Conservation (phyloP, 345 rosid genomes). For the Citrus sp. region DNA sequence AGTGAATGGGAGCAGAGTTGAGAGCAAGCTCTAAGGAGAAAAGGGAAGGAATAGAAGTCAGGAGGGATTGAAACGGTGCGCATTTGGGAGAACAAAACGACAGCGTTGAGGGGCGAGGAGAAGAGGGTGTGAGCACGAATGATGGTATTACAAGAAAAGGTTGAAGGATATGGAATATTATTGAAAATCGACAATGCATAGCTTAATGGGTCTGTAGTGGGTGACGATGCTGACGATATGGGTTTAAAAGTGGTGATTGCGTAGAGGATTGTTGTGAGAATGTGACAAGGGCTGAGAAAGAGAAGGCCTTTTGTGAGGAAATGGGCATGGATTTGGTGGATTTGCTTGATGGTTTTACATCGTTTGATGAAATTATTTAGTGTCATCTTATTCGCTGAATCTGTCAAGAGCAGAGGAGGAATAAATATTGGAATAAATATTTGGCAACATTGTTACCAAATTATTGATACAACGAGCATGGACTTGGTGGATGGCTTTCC, state of each 20-base stretch:
- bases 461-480: slow-evolving; percentile 33
- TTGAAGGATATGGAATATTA: slow-evolving; percentile 43
- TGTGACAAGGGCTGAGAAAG: slow-evolving; percentile 15
- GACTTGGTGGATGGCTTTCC: slow-evolving; percentile 36
- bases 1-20: slow-evolving; percentile 27
- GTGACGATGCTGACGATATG: slow-evolving; percentile 4
- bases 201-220: slow-evolving; percentile 10
- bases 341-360: slow-evolving; percentile 29
- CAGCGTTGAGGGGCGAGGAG: slow-evolving; percentile 48
- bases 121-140: slow-evolving; percentile 51
- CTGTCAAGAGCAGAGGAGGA: not conserved
- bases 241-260: slow-evolving; percentile 30
- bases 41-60: slow-evolving; percentile 65
- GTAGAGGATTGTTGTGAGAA: slow-evolving; percentile 40
- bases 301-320: slow-evolving; percentile 26
- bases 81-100: slow-evolving; percentile 51
- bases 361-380: slow-evolving; percentile 10
- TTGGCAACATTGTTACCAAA: no score
- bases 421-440: not conserved
- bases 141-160: slow-evolving; percentile 53
- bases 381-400: not conserved
- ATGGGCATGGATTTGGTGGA: slow-evolving; percentile 44
- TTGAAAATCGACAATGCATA: slow-evolving; percentile 45
- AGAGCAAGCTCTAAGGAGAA: slow-evolving; percentile 58
- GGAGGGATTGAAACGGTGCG: slow-evolving; percentile 47